These are phyloP conservation scores for Scopulariopsis brevicaulis DNA, from an alignment of 2,329 filamentous ascomycete genomes.

Conservation along the genomic window DNA sequence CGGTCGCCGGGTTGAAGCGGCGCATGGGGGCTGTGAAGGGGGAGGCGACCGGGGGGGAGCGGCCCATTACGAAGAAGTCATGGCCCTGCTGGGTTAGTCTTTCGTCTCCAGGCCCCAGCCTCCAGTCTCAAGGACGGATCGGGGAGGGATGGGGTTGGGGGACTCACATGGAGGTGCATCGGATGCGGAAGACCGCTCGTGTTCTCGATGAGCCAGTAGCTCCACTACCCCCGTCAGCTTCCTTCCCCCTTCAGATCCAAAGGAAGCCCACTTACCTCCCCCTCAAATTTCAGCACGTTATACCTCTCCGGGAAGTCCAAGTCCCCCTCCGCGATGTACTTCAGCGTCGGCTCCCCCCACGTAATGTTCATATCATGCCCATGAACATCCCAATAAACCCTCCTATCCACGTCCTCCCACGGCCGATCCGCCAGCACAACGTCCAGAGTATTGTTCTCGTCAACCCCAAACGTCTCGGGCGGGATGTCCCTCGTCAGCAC, in stretches of 20 bases:
- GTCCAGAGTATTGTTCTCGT: constrained; percentile 12
- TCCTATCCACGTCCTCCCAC: constrained; percentile 10
- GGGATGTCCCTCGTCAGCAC: constrained; percentile 15
- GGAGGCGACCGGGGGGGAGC: constrained; percentile 8
- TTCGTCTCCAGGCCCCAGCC: no score
- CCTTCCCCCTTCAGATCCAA: not conserved
- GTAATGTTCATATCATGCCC: constrained; percentile 21
- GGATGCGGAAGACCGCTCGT: constrained; percentile 23
- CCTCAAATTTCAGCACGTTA: constrained; percentile 5
- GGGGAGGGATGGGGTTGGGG: not conserved
- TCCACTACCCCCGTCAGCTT: constrained; percentile 12
- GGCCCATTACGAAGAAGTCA: constrained; percentile 32
- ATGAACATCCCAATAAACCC: constrained; percentile 21
- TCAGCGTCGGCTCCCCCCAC: constrained; percentile 27
- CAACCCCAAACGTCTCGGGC: constrained; percentile 13
- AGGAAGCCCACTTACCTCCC: constrained; percentile 25
- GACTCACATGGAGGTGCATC: constrained; percentile 31
- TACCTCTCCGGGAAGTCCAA: constrained; percentile 9
- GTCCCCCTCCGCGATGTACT: constrained; percentile 11
- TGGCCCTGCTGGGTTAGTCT: constrained; percentile 24
- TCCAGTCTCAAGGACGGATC: constrained; percentile 23
- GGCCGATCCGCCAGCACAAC: constrained; percentile 10
- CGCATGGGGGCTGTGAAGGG: constrained; percentile 2
- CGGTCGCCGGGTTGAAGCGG: constrained; percentile 16
- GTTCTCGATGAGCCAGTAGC: constrained; percentile 19